These are phyloP conservation scores for Dothiorella sarmentorum DNA, from an alignment of 2,329 filamentous ascomycete genomes.

Conservation along the genomic window DNA sequence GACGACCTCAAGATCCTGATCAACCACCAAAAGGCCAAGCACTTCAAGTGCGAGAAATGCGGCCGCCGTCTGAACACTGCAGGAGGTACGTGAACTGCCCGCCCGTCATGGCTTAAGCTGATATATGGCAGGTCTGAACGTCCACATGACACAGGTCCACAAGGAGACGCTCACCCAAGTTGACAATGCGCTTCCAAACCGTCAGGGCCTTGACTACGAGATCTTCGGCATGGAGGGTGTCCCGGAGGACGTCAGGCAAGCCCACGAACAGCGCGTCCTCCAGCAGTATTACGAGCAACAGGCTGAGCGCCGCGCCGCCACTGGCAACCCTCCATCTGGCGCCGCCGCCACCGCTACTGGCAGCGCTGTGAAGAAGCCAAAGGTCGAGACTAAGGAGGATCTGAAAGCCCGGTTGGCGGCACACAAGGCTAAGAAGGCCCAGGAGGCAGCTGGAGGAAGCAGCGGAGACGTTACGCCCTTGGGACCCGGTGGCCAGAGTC, in stretches of 20 bases:
- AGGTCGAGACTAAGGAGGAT: conserved; percentile 67
- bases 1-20: conserved; percentile 96
- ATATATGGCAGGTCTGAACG: conserved; percentile 68
- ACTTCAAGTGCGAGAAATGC: conserved; percentile 96
- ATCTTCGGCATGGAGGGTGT: conserved; percentile 99
- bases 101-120: conserved; percentile 13
- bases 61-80: conserved; percentile 86
- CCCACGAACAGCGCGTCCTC: conserved; percentile 83
- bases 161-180: conserved; percentile 85
- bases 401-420: conserved; percentile 77
- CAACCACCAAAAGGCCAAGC: conserved; percentile 97
- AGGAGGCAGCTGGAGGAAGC: conserved; percentile 45
- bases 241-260: conserved; percentile 75
- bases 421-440: conserved; percentile 66
- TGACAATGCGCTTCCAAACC: conserved; percentile 86
- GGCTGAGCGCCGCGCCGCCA: conserved; percentile 74
- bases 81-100: conserved; percentile 63
- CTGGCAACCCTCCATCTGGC: conserved; percentile 73
- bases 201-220: conserved; percentile 82
- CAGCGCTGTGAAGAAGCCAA: conserved; percentile 56
- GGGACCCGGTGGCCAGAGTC: conserved; percentile 45
- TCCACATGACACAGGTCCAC: conserved; percentile 98
- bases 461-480: conserved; percentile 54
- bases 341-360: conserved; percentile 46
- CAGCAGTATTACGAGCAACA: conserved; percentile 82